Evolutionary conservation across 2,329 filamentous ascomycete species (phyloP).

Genomic region (Aspergillus aculeatinus): DNA sequence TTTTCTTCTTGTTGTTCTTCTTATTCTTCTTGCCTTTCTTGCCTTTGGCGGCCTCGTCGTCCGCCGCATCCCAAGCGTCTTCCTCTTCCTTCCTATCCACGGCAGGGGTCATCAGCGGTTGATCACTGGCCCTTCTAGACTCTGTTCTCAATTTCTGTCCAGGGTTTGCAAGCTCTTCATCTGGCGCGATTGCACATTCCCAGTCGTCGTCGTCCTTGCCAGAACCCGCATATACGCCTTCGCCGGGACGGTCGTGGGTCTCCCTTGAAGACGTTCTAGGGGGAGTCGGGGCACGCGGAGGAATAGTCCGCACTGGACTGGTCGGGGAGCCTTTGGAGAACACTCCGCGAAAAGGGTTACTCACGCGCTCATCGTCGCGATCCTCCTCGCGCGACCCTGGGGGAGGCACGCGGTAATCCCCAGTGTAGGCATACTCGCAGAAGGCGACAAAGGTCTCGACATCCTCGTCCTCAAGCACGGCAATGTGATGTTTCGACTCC

Average conservation of each 20-base stretch:
- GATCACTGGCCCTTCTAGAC: not conserved
- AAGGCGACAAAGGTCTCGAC: conserved; percentile 51
- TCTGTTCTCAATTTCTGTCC: conserved; percentile 2
- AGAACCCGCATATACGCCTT: not conserved
- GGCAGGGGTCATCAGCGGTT: conserved; percentile 1
- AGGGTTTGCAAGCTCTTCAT: conserved; percentile 1
- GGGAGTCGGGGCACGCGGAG: conserved; percentile 3
- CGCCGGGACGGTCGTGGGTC: not conserved
- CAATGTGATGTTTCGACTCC: conserved; percentile 45
- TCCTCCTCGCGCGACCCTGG: conserved; percentile 25
- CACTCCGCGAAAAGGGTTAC: conserved; percentile 15
- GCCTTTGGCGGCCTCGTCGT: conserved; percentile 8
- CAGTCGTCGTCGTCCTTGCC: conserved; percentile 2
- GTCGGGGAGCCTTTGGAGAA: conserved; percentile 15
- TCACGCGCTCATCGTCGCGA: conserved; percentile 16
- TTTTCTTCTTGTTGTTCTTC: conserved; percentile 30
- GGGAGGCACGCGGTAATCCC: conserved; percentile 44
- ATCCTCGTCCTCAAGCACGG: conserved; percentile 48
- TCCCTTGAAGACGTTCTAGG: not conserved
- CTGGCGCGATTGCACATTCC: conserved; percentile 7
- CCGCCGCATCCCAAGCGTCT: conserved; percentile 3
- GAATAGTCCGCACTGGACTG: conserved; percentile 1
- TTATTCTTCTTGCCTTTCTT: conserved; percentile 32
- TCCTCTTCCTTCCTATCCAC: conserved; percentile 7
- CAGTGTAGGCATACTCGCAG: conserved; percentile 52